phyloP scores from a whole-genome alignment of 257 asterid genomes.

The Capsicum pubescens region DNA sequence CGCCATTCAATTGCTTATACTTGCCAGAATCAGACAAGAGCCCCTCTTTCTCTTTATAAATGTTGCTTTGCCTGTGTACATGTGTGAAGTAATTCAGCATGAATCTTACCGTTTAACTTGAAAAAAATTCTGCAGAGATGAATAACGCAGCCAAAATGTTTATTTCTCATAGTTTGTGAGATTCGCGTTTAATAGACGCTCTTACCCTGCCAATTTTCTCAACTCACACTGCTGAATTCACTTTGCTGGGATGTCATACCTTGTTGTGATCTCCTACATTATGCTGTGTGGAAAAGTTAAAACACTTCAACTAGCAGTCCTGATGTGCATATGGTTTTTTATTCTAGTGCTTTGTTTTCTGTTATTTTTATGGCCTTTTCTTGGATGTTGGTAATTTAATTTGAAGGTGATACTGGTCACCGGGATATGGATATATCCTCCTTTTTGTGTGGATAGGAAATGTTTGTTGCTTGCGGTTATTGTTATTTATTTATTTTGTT shows the following conservation, averaged over 20 bases:
- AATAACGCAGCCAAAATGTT: background rate
- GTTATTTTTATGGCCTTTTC: background rate
- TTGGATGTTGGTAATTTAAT: background rate
- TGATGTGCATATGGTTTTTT: background rate
- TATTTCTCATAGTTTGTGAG: background rate
- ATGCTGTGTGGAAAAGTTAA: background rate
- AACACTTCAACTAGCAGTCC: too few species aligned
- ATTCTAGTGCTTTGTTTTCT: background rate
- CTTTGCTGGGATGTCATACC: background rate
- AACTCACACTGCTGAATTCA: background rate
- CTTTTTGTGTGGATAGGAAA: constrained; percentile 28
- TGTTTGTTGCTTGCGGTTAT: background rate
- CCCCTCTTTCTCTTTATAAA: background rate
- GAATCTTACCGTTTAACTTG: background rate
- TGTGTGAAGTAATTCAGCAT: background rate
- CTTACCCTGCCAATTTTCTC: background rate
- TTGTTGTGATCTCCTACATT: background rate
- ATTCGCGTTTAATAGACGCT: background rate
- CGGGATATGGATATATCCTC: constrained; percentile 4
- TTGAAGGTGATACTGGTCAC: background rate
- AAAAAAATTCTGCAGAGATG: background rate
- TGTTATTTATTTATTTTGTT: background rate
- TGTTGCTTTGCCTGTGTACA: background rate
- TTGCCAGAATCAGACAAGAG: background rate
- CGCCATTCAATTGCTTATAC: background rate